Evolutionary conservation across 1,284 basidiomycete species (phyloP), one percentile per base, ranked within the genome.

Genomic region (Moesziomyces aphidis): DNA sequence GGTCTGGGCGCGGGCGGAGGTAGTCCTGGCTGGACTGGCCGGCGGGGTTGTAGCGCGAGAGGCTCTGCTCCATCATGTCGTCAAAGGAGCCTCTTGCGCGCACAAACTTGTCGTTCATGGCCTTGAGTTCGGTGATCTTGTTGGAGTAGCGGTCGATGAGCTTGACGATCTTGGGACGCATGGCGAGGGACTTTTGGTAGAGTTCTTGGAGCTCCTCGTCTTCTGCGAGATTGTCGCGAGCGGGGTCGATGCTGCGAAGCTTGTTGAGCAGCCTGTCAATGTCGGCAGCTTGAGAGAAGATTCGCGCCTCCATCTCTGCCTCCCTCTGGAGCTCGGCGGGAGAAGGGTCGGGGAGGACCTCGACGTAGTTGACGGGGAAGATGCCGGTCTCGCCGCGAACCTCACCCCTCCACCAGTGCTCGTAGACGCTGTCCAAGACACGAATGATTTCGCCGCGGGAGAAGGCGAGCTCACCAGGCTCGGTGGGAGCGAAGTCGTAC

Each of bases 341-440:
- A 0, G 92, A 93, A 0, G 92, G 93, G 70, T 97, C 94, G 0
- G 95, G 93, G 53, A 98, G 87, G 1, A 92, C 88, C 89, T 97
- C 94, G 74, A 99, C 94, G 86, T 98, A 98, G 83, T 97, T 98
- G 44, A 97, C 93, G 0, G 97, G 96, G 86, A 99, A 99, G 67
- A 99, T 99, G 15, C 97, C 97, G 9, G 94, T 95, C 66, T 93
- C 88, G 1, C 95, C 95, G 77, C 92, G 92, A 44, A 95, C 86
- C 78, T 98, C 95, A 2, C 97, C 97, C 50, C 94, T 88, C 95
- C 96, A 99, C 97, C 97, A 99, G 84, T 98, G 94, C 81, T 95
- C 92, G 86, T 97, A 97, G 26, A 92, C 93, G 46, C 93, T 90
- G 85, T 98, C 95, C 11, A 99, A 90, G 17, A 98, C 96, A 78